Percentiles rank a stretch among this genome's conserved stretches.
phyloP scores from a whole-genome alignment of 1,284 basidiomycete species.

The Kalmanozyma brasiliensis region DNA sequence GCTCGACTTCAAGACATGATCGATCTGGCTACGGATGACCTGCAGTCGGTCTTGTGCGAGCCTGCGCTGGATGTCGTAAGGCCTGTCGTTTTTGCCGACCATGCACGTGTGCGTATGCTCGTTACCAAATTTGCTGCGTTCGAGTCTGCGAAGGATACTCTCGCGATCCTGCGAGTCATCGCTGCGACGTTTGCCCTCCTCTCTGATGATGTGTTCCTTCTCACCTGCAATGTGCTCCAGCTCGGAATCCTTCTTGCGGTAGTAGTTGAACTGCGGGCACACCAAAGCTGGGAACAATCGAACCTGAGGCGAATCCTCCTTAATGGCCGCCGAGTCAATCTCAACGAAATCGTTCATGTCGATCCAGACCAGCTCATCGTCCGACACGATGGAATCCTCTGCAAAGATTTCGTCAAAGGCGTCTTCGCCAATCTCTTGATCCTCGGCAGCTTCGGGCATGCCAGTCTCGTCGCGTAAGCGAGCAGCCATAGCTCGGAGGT shows the following conservation, averaged over 20 bases:
- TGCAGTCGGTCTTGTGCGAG: slow-evolving; percentile 74
- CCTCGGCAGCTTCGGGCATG: slow-evolving; percentile 45
- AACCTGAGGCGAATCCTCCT: slow-evolving; percentile 70
- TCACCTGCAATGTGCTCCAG: slow-evolving; percentile 64
- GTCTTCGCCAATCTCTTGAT: slow-evolving; percentile 59
- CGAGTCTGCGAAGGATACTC: slow-evolving; percentile 33
- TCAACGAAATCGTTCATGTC: slow-evolving; percentile 87
- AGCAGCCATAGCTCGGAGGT: slow-evolving; percentile 82
- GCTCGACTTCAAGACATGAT: slow-evolving; percentile 46
- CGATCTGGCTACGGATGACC: slow-evolving; percentile 53
- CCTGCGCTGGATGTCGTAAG: slow-evolving; percentile 77
- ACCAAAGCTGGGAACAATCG: slow-evolving; percentile 79
- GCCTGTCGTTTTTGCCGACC: slow-evolving; percentile 70
- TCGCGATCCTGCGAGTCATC: slow-evolving; percentile 19
- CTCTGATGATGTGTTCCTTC: slow-evolving; percentile 6
- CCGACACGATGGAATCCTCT: slow-evolving; percentile 29
- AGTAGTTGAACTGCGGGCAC: slow-evolving; percentile 86
- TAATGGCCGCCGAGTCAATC: slow-evolving; percentile 73
- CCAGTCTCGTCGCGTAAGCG: slow-evolving; percentile 72
- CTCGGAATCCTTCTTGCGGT: slow-evolving; percentile 71
- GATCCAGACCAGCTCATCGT: slow-evolving; percentile 73
- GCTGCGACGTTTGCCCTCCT: background rate
- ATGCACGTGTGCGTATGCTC: slow-evolving; percentile 88
- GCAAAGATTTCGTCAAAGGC: slow-evolving; percentile 51
- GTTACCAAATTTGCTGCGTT: slow-evolving; percentile 80